A percentile compares a stretch with the other conserved stretches of the same genome.
Evolutionary conservation across 441 rosid species (phyloP).

Genomic region (Pelargonium hybrid): DNA sequence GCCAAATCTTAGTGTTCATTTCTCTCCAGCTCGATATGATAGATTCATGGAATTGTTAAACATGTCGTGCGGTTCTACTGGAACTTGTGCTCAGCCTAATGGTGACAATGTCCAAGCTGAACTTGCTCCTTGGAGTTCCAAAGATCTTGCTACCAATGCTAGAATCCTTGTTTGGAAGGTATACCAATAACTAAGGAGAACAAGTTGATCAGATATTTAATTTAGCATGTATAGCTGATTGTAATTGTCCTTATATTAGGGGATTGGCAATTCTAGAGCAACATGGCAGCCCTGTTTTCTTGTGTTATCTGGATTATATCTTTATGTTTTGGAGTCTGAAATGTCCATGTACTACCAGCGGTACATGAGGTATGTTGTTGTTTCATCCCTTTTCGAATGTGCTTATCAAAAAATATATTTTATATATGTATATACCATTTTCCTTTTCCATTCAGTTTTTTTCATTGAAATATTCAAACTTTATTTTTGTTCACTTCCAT

Average conservation of each 20-base stretch:
- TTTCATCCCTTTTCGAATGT: conserved; percentile 12
- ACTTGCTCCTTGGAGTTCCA: conserved; percentile 53
- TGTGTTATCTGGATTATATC: conserved; percentile 74
- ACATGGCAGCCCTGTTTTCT: conserved; percentile 93
- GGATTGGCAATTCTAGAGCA: conserved; percentile 90
- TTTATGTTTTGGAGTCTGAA: conserved; percentile 77
- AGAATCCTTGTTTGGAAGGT: conserved; percentile 97
- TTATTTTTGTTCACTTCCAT: background rate
- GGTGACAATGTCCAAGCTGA: conserved; percentile 54
- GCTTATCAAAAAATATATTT: background rate
- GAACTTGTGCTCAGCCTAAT: conserved; percentile 54
- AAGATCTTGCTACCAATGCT: conserved; percentile 66
- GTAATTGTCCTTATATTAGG: conserved; percentile 31
- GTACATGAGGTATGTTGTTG: conserved; percentile 59
- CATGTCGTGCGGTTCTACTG: conserved; percentile 47
- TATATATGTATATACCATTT: too few species aligned
- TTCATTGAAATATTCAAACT: background rate
- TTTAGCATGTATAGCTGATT: conserved; percentile 17
- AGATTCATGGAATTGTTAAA: conserved; percentile 65
- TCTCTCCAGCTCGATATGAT: conserved; percentile 78
- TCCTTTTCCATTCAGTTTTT: background rate
- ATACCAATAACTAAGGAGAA: conserved; percentile 17
- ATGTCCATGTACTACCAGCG: conserved; percentile 75
- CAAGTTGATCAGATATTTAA: conserved; percentile 19
- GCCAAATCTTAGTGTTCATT: conserved; percentile 91